phyloP scores from a whole-genome alignment of 805 yeast species.

The Yamadazyma tumulicola region DNA sequence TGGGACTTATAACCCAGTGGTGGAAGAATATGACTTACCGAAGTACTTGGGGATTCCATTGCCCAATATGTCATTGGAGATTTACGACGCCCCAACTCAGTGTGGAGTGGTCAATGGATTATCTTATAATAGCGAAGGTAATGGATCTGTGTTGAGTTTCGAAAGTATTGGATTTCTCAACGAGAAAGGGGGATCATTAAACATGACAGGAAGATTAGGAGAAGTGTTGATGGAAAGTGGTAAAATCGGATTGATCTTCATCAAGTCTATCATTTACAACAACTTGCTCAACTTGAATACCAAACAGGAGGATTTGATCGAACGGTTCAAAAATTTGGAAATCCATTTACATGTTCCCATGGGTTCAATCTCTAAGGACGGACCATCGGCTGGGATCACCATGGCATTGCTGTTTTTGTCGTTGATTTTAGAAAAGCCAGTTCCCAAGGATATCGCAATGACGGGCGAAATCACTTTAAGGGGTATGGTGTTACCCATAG shows the following conservation, averaged over 20 bases:
- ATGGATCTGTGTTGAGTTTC: conserved; percentile 76
- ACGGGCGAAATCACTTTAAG: conserved; percentile 82
- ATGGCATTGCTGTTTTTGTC: conserved; percentile 48
- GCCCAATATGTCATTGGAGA: conserved; percentile 32
- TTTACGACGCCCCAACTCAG: conserved; percentile 17
- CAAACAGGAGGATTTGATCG: conserved; percentile 27
- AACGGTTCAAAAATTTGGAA: conserved; percentile 51
- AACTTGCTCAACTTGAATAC: conserved; percentile 29
- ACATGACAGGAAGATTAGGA: conserved; percentile 80
- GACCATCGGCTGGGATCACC: conserved; percentile 48
- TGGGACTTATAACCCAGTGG: conserved; percentile 33
- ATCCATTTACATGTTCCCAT: conserved; percentile 52
- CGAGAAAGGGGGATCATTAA: conserved; percentile 45
- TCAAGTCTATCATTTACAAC: conserved; percentile 50
- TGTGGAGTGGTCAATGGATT: conserved; percentile 84
- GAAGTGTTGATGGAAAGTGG: conserved; percentile 79
- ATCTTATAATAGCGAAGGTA: conserved; percentile 83
- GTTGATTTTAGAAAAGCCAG: conserved; percentile 40
- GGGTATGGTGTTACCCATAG: conserved; percentile 77
- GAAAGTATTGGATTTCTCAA: conserved; percentile 61
- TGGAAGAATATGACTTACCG: conserved; percentile 55
- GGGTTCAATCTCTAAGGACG: conserved; percentile 47
- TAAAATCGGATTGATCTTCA: conserved; percentile 71
- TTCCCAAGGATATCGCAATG: conserved; percentile 61
- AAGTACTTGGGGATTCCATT: conserved; percentile 68